phyloP scores from a whole-genome alignment of 768 basidiomycete species.

The Pleurotus platypus region DNA sequence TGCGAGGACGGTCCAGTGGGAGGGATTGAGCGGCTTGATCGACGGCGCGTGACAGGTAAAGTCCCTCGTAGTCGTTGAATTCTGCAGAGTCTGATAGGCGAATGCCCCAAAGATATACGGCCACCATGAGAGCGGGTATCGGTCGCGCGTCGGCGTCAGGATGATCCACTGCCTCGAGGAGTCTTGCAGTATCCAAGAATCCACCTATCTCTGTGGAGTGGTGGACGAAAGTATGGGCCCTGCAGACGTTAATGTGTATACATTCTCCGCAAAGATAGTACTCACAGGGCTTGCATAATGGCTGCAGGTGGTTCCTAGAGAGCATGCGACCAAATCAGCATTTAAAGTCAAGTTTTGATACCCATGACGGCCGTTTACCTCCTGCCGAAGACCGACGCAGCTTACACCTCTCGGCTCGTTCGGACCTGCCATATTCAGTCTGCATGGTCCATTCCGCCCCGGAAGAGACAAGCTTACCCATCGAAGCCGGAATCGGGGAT shows the following conservation, averaged over 20 bases:
- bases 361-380: neutral
- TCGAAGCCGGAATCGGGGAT: neutral
- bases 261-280: neutral
- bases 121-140: slow-evolving; percentile 32
- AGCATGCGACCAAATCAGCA: neutral
- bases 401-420: neutral
- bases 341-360: neutral
- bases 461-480: neutral
- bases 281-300: slow-evolving; percentile 35
- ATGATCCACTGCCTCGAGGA: slow-evolving; percentile 33
- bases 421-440: neutral
- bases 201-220: slow-evolving; percentile 51
- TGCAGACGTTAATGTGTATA: neutral
- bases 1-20: slow-evolving; percentile 33
- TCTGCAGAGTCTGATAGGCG: slow-evolving; percentile 25
- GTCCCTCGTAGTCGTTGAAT: slow-evolving; percentile 22
- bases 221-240: slow-evolving; percentile 37
- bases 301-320: slow-evolving; percentile 35
- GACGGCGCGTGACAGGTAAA: slow-evolving; percentile 39
- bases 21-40: slow-evolving; percentile 33
- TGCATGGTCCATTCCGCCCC: neutral
- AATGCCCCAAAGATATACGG: slow-evolving; percentile 36
- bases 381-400: neutral
- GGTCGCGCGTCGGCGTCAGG: slow-evolving; percentile 26
- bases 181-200: slow-evolving; percentile 49